Conservation (phyloP, 352 stramenopile species). For the Salisapilia sapeloensis region DNA sequence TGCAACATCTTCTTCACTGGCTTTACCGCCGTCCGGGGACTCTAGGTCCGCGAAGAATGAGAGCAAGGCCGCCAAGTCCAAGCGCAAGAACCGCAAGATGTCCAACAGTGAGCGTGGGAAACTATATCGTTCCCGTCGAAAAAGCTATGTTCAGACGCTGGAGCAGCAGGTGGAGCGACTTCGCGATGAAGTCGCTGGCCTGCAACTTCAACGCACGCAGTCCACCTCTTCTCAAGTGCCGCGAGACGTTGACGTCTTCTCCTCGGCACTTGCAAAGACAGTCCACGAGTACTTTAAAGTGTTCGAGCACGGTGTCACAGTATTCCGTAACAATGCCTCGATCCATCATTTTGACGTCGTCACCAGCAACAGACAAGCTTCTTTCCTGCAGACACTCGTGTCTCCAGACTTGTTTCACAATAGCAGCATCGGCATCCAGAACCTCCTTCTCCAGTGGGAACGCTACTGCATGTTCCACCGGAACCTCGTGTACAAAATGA, state of each 20-base stretch:
- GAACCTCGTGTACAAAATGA: slow-evolving; percentile 26
- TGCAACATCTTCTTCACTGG: too few species aligned
- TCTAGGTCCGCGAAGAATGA: too few species aligned
- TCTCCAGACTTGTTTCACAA: slow-evolving; percentile 20
- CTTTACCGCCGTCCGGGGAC: too few species aligned
- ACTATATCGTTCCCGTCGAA: slow-evolving; percentile 30
- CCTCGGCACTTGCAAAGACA: slow-evolving; percentile 17
- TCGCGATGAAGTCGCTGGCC: slow-evolving; percentile 17
- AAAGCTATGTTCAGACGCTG: slow-evolving; percentile 23
- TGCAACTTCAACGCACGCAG: slow-evolving; percentile 15
- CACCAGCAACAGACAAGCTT: slow-evolving; percentile 8
- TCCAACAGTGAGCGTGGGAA: slow-evolving; percentile 50
- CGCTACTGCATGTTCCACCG: slow-evolving; percentile 43
- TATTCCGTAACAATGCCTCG: slow-evolving; percentile 7
- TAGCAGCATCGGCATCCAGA: slow-evolving; percentile 13
- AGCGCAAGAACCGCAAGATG: too few species aligned
- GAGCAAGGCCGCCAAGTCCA: too few species aligned
- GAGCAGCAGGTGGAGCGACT: slow-evolving; percentile 27
- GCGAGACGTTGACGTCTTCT: too few species aligned
- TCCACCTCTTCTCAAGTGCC: too few species aligned
- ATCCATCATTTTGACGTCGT: slow-evolving; percentile 13
- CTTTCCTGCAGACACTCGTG: slow-evolving; percentile 27
- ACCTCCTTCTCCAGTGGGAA: slow-evolving; percentile 40
- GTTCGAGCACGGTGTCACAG: slow-evolving; percentile 36
- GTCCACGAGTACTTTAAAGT: slow-evolving; percentile 46